These are phyloP conservation scores for Penicillium soppii DNA, from an alignment of 495 filamentous ascomycete species.

Conservation along the genomic window DNA sequence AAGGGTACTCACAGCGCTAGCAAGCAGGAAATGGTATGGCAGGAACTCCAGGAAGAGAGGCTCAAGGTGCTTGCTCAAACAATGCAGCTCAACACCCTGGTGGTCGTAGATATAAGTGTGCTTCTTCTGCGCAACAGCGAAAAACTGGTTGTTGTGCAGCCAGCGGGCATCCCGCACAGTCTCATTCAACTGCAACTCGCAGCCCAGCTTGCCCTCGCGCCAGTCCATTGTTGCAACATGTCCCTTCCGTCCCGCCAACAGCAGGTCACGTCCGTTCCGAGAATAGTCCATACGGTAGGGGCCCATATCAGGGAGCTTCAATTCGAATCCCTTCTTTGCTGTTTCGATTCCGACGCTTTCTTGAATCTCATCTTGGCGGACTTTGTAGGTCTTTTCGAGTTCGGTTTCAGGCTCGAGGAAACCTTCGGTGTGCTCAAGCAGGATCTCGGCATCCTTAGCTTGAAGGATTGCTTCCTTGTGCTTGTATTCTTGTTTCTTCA, in stretches of 20 bases:
- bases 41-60: slow-evolving; percentile 95
- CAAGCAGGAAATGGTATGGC: slow-evolving; percentile 92
- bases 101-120: slow-evolving; percentile 93
- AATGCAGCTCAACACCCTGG: slow-evolving; percentile 86
- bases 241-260: slow-evolving; percentile 86
- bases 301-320: slow-evolving; percentile 78
- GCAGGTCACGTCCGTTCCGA: slow-evolving; percentile 78
- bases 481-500: slow-evolving; percentile 74
- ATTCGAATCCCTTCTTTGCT: slow-evolving; percentile 87
- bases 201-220: slow-evolving; percentile 85
- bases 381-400: slow-evolving; percentile 87
- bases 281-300: slow-evolving; percentile 88
- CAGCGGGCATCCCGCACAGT: slow-evolving; percentile 86
- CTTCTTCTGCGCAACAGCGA: slow-evolving; percentile 98
- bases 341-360: slow-evolving; percentile 73
- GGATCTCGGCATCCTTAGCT: slow-evolving; percentile 92
- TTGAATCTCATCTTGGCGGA: slow-evolving; percentile 84
- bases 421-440: slow-evolving; percentile 82
- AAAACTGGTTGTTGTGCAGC: slow-evolving; percentile 94
- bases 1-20: slow-evolving; percentile 64
- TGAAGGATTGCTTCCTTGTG: slow-evolving; percentile 76
- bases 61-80: slow-evolving; percentile 83
- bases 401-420: slow-evolving; percentile 86
- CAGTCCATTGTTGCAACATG: slow-evolving; percentile 98
- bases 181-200: slow-evolving; percentile 86